phyloP scores from a whole-genome alignment of 306 rosid species.

The Gastrolobium bilobum region DNA sequence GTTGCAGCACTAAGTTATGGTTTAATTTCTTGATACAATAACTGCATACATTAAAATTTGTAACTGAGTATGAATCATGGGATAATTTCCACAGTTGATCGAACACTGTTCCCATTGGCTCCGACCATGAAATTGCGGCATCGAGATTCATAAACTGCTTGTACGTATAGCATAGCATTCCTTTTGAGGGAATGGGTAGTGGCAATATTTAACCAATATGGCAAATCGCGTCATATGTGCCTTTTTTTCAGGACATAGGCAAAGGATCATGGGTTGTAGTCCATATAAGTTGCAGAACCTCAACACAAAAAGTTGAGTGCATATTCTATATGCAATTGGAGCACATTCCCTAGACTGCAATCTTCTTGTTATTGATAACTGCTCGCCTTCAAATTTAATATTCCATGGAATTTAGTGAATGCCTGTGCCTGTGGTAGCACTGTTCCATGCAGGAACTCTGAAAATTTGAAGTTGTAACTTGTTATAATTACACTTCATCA shows the following conservation, averaged over 20 bases:
- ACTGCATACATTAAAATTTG: slow-evolving; percentile 36
- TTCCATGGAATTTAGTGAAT: slow-evolving; percentile 24
- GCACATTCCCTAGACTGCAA: slow-evolving; percentile 11
- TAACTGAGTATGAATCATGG: slow-evolving; percentile 31
- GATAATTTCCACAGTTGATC: slow-evolving; percentile 31
- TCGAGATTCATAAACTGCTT: slow-evolving; percentile 60
- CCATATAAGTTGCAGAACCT: slow-evolving; percentile 42
- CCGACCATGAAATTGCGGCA: slow-evolving; percentile 67
- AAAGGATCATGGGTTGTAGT: slow-evolving; percentile 43
- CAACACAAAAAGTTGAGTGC: slow-evolving; percentile 9
- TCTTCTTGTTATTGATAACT: slow-evolving; percentile 15
- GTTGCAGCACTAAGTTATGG: slow-evolving; percentile 30
- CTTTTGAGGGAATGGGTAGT: slow-evolving; percentile 49
- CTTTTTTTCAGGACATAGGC: slow-evolving; percentile 41
- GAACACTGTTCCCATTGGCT: slow-evolving; percentile 57
- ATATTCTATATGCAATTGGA: background rate
- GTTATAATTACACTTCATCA: slow-evolving; percentile 1
- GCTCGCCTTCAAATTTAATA: slow-evolving; percentile 8
- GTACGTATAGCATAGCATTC: slow-evolving; percentile 39
- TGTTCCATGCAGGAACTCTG: slow-evolving; percentile 11
- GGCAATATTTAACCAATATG: slow-evolving; percentile 39
- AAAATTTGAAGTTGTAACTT: background rate
- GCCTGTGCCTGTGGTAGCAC: background rate
- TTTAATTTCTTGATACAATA: slow-evolving; percentile 41
- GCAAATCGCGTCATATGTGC: slow-evolving; percentile 42